Evolutionary conservation across 2,329 filamentous ascomycete genomes (phyloP).

Genomic region (Pseudogymnoascus sp.): DNA sequence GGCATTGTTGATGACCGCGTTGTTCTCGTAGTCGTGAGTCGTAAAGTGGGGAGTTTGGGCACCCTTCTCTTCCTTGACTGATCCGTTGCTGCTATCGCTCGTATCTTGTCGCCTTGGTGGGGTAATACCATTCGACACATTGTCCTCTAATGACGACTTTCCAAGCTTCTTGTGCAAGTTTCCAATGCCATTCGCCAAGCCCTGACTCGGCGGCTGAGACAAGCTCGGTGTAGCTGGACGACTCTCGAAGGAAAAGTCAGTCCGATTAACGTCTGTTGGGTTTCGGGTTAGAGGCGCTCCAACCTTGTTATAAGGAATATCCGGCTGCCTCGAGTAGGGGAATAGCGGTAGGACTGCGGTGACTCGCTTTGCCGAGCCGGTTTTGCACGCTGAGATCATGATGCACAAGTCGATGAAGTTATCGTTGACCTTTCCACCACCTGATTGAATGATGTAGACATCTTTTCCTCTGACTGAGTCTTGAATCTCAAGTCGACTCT

Average conservation of each 20-base stretch:
- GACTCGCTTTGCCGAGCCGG: constrained; percentile 82
- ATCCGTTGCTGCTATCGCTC: constrained; percentile 32
- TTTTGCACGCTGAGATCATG: constrained; percentile 96
- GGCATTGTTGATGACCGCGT: constrained; percentile 39
- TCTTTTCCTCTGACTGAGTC: constrained; percentile 97
- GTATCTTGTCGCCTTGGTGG: constrained; percentile 29
- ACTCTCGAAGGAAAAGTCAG: constrained; percentile 83
- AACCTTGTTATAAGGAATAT: constrained; percentile 92
- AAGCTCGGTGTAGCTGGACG: constrained; percentile 78
- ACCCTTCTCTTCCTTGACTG: constrained; percentile 23
- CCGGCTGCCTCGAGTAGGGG: constrained; percentile 92
- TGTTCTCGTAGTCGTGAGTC: constrained; percentile 58
- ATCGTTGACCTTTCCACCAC: constrained; percentile 89
- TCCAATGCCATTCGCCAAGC: constrained; percentile 54
- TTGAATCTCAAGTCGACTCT: constrained; percentile 90
- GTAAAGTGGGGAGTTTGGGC: constrained; percentile 35
- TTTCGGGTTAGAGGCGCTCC: constrained; percentile 79
- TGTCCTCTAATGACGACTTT: constrained; percentile 54
- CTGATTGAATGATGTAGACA: constrained; percentile 96
- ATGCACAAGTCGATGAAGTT: constrained; percentile 94
- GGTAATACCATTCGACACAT: constrained; percentile 30
- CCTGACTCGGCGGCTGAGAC: constrained; percentile 56
- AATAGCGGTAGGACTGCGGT: constrained; percentile 93
- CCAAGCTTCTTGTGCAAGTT: constrained; percentile 64
- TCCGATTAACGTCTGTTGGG: constrained; percentile 40